Base-by-base conservation (phyloP, 2,329 filamentous ascomycete genomes). In the Thielaviopsis punctulata region DNA sequence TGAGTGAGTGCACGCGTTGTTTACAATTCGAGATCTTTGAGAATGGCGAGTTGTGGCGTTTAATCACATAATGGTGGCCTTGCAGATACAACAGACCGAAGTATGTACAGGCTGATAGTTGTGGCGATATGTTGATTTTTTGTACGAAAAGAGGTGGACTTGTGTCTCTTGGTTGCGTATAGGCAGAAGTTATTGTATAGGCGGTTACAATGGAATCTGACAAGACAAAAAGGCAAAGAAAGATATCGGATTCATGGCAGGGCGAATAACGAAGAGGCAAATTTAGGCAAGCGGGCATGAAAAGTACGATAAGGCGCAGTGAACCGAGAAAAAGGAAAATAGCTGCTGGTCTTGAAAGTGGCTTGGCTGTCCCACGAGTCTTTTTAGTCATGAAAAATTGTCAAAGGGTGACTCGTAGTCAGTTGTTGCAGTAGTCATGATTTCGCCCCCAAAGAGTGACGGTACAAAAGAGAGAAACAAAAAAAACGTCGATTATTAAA, bases 91-190 rank as follows among this genome's bases (percentile, higher is more conserved):
- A 36, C 30, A n/a, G 30, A 15, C 30, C 30, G 30, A 36, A 36
- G 13, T 15, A 15, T 15, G 9, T 4, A 4, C 13, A 33, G 27
- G 30, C 30, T 49, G 48, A 12, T 15, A 18, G 13, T 49, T 36
- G 33, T 41, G 21, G 48, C 48, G 48, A 25, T 49, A 49, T 15
- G 48, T 49, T 49, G 48, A 43, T 36, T 41, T 49, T 33, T 36
- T 36, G n/a, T 15, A n/a, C n/a, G 30, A 36, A 36, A 36, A 15
- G 30, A 7, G 15, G 27, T 36, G 30, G 13, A 36, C 13, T 36
- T n/a, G n/a, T n/a, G n/a, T n/a, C n/a, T n/a, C n/a, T n/a, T n/a
- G n/a, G n/a, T n/a, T n/a, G n/a, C n/a, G n/a, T n/a, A n/a, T n/a
- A n/a, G n/a, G n/a, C n/a, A n/a, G 13, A 15, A 36, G 30, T 15